These are phyloP conservation scores for Reutealis trisperma DNA, from an alignment of 345 rosid species.

Conservation along the genomic window DNA sequence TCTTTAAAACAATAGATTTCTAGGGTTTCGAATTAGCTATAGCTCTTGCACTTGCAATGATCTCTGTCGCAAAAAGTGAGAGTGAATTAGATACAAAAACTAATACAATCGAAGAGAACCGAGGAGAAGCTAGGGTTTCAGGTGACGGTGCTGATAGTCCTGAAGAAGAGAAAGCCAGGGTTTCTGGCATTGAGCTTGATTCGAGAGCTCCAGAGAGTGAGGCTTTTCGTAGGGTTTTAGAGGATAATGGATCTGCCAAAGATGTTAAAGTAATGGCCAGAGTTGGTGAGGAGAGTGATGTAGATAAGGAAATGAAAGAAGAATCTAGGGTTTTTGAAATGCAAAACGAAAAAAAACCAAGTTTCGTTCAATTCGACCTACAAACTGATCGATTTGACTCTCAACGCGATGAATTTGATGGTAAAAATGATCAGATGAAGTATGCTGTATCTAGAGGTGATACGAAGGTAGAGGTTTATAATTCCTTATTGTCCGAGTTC, in stretches of 20 bases:
- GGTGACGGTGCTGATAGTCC: slow-evolving; percentile 19
- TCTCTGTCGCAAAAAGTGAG: slow-evolving; percentile 24
- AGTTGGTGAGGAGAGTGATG: slow-evolving; percentile 13
- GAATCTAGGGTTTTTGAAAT: slow-evolving; percentile 35
- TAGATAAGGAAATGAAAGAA: slow-evolving; percentile 21
- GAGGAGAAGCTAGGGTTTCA: slow-evolving; percentile 27
- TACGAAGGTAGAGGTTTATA: slow-evolving; percentile 39
- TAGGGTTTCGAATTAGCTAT: slow-evolving; percentile 28
- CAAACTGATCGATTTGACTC: slow-evolving; percentile 30
- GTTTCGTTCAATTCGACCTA: slow-evolving; percentile 29
- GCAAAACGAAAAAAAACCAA: slow-evolving; percentile 19
- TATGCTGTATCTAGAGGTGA: slow-evolving; percentile 15
- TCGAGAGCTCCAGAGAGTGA: slow-evolving; percentile 19
- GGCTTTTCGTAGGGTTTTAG: slow-evolving; percentile 26
- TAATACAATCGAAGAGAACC: slow-evolving; percentile 23
- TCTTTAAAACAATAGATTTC: neutral
- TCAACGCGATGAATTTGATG: slow-evolving; percentile 4
- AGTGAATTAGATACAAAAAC: slow-evolving; percentile 22
- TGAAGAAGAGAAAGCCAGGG: slow-evolving; percentile 22
- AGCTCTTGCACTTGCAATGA: slow-evolving; percentile 26
- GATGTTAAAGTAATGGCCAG: neutral
- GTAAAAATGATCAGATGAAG: slow-evolving; percentile 18
- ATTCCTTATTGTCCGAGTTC: slow-evolving; percentile 75
- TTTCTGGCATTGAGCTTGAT: slow-evolving; percentile 28
- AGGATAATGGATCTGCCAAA: slow-evolving; percentile 23